Evolutionary conservation across 148 eudicot species (phyloP).

Genomic region (Diospyros kaki): DNA sequence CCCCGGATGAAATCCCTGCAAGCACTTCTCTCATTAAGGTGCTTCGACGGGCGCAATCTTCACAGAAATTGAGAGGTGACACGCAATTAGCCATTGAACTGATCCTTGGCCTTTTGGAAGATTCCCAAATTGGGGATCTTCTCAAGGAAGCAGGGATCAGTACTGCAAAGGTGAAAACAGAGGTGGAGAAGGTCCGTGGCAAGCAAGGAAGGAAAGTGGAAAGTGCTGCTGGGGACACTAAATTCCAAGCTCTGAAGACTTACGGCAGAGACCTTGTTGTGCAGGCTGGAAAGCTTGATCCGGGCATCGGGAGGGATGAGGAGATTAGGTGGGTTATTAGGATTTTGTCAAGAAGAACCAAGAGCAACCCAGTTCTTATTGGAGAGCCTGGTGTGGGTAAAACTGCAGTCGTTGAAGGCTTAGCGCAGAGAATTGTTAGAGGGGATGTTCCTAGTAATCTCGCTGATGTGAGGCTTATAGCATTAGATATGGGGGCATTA

Average conservation of each 20-base stretch:
- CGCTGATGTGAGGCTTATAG: constrained; percentile 62
- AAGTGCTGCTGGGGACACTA: constrained; percentile 71
- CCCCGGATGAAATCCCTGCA: constrained; percentile 66
- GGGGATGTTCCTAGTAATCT: constrained; percentile 82
- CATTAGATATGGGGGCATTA: constrained; percentile 82
- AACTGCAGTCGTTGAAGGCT: constrained; percentile 81
- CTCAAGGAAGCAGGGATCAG: constrained; percentile 67
- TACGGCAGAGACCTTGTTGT: constrained; percentile 82
- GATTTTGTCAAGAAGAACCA: constrained; percentile 72
- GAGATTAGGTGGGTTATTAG: constrained; percentile 71
- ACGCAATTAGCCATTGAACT: constrained; percentile 73
- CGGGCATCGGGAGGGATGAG: constrained; percentile 86
- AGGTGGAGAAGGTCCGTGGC: constrained; percentile 70
- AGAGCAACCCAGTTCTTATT: constrained; percentile 79
- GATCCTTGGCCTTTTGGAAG: constrained; percentile 66
- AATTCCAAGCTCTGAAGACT: constrained; percentile 70
- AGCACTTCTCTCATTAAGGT: constrained; percentile 60
- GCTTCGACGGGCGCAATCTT: constrained; percentile 57
- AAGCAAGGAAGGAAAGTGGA: constrained; percentile 75
- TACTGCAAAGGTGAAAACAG: constrained; percentile 46
- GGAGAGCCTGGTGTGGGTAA: constrained; percentile 94
- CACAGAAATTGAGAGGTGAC: constrained; percentile 63
- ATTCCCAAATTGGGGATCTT: constrained; percentile 63
- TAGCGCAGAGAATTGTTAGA: constrained; percentile 77
- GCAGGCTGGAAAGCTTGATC: constrained; percentile 85